Evolutionary conservation across 2,329 filamentous ascomycete genomes (phyloP).

Genomic region (Neonectria magnoliae): DNA sequence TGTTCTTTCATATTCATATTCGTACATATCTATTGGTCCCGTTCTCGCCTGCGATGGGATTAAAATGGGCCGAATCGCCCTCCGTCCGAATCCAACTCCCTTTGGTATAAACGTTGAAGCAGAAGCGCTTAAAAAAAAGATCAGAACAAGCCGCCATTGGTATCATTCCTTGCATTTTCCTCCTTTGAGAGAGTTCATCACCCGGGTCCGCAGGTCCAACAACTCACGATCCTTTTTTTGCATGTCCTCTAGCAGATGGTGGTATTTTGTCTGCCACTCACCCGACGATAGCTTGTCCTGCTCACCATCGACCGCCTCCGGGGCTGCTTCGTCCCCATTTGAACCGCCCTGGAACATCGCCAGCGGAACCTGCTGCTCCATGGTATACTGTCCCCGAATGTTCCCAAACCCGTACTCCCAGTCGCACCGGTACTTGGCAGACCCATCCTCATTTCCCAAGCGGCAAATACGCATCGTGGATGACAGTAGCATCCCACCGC

Average conservation of each 20-base stretch:
- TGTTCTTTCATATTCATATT: conserved; percentile 6
- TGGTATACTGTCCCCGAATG: conserved; percentile 62
- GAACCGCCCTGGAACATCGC: conserved; percentile 52
- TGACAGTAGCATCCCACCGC: conserved; percentile 61
- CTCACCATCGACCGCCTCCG: conserved; percentile 28
- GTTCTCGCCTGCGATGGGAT: conserved; percentile 8
- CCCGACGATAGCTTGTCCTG: conserved; percentile 44
- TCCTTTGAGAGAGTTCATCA: conserved; percentile 52
- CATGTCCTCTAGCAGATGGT: conserved; percentile 67
- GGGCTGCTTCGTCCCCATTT: conserved; percentile 24
- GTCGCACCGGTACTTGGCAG: conserved; percentile 59
- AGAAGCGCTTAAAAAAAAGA: conserved; percentile 9
- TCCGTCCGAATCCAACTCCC: not conserved
- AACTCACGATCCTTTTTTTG: conserved; percentile 66
- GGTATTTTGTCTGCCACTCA: conserved; percentile 64
- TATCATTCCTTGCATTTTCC: conserved; percentile 34
- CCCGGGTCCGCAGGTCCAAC: conserved; percentile 52
- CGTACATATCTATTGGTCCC: conserved; percentile 5
- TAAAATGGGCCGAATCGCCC: not conserved
- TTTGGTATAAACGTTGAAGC: conserved; percentile 11
- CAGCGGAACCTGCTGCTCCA: conserved; percentile 60
- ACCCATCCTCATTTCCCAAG: conserved; percentile 53
- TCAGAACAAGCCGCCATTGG: conserved; percentile 16
- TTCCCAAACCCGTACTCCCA: conserved; percentile 67
- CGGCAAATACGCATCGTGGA: conserved; percentile 54